These are phyloP conservation scores for Pythium coloratum DNA, from an alignment of 352 stramenopile species.

Conservation along the genomic window DNA sequence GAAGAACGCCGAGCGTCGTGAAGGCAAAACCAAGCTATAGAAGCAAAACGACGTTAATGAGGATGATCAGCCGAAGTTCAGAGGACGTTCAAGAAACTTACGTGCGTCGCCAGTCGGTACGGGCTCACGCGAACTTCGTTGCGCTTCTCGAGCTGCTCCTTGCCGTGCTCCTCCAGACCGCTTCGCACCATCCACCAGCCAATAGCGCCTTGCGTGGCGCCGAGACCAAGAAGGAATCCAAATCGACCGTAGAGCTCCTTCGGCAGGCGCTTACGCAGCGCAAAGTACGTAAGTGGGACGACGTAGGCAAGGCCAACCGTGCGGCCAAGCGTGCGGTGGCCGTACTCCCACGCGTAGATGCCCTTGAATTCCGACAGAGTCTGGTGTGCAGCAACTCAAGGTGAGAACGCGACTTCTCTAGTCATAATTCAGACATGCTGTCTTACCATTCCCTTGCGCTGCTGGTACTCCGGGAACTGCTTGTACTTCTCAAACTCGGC, in stretches of 20 bases:
- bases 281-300: conserved; percentile 93
- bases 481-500: conserved; percentile 98
- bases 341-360: conserved; percentile 97
- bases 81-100: conserved; percentile 29
- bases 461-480: conserved; percentile 97
- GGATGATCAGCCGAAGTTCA: background rate
- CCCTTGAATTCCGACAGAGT: conserved; percentile 98
- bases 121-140: conserved; percentile 97
- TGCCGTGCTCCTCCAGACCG: conserved; percentile 93
- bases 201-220: conserved; percentile 78
- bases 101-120: conserved; percentile 96
- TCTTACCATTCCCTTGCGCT: conserved; percentile 89
- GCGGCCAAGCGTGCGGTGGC: conserved; percentile 97
- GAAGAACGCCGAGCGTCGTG: conserved; percentile 93
- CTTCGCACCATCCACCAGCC: conserved; percentile 99
- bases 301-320: conserved; percentile 94
- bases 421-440: too few relatives aligned
- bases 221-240: conserved; percentile 58
- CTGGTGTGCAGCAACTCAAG: conserved; percentile 31
- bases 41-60: background rate
- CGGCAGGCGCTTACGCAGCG: conserved; percentile 75
- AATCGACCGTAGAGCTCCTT: conserved; percentile 74
- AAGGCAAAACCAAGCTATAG: conserved; percentile 93
- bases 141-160: conserved; percentile 69
- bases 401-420: background rate